phyloP scores from a whole-genome alignment of 139 green algal species.

The Parachlorella kessleri region DNA sequence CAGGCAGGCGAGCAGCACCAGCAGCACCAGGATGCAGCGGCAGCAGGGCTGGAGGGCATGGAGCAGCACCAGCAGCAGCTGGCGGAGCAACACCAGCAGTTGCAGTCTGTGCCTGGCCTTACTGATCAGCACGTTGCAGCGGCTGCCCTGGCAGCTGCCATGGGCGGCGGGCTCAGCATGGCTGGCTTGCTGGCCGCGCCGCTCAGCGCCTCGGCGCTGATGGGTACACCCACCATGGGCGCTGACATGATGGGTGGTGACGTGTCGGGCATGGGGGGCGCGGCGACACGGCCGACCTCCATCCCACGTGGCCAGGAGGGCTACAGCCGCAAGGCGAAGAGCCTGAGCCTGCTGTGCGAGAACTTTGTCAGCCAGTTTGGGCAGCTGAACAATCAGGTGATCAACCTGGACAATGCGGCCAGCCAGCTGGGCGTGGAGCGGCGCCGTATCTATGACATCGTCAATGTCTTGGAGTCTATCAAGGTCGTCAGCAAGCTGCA shows the following conservation, averaged over 20 bases:
- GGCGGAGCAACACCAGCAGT: neutral
- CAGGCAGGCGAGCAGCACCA: neutral
- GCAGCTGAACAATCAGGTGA: neutral
- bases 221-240: neutral
- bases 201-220: neutral
- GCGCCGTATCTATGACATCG: conserved; percentile 97
- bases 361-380: conserved; percentile 38
- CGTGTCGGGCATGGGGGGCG: neutral
- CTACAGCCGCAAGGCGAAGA: conserved; percentile 58
- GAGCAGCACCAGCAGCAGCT: neutral
- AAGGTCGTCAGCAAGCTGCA: conserved; percentile 89
- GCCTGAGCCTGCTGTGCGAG: conserved; percentile 50
- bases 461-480: conserved; percentile 95
- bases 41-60: neutral
- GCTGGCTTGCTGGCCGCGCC: neutral
- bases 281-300: neutral
- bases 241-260: neutral
- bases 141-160: neutral
- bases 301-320: neutral
- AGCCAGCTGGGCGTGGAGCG: conserved; percentile 53
- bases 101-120: neutral
- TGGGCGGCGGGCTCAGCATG: neutral
- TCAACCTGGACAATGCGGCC: conserved; percentile 51
- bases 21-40: neutral
- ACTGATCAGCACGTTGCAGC: neutral